Evolutionary conservation across 2,329 filamentous ascomycete genomes (phyloP).

Genomic region (Orbilia quercus): DNA sequence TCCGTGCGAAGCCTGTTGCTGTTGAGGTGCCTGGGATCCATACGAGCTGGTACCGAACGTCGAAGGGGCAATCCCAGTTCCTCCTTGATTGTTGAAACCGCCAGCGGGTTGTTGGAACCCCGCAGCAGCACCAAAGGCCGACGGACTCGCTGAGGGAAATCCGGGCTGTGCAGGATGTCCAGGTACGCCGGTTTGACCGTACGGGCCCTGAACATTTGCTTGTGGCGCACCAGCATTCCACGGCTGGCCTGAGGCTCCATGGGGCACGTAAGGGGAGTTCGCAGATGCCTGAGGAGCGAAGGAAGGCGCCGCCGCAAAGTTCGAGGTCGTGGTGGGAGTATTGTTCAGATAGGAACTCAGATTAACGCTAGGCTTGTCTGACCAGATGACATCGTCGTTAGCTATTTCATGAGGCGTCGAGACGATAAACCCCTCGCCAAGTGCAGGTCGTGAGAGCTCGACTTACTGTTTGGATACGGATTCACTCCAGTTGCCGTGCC

Average conservation of each 20-base stretch:
- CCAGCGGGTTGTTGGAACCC: slow-evolving; percentile 44
- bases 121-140: slow-evolving; percentile 37
- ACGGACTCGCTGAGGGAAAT: slow-evolving; percentile 32
- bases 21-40: slow-evolving; percentile 35
- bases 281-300: slow-evolving; percentile 42
- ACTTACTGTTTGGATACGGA: slow-evolving; percentile 55
- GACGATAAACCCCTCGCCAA: slow-evolving; percentile 12
- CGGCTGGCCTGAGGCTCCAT: slow-evolving; percentile 28
- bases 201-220: slow-evolving; percentile 37
- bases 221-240: slow-evolving; percentile 51
- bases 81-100: slow-evolving; percentile 35
- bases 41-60: slow-evolving; percentile 32
- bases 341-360: slow-evolving; percentile 53
- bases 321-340: slow-evolving; percentile 52
- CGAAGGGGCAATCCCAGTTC: slow-evolving; percentile 15
- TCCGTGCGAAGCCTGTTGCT: slow-evolving; percentile 28
- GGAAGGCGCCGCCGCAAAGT: slow-evolving; percentile 49
- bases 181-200: slow-evolving; percentile 36
- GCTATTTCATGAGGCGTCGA: not conserved
- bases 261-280: slow-evolving; percentile 50
- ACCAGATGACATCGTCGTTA: not conserved
- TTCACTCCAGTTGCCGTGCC: slow-evolving; percentile 55
- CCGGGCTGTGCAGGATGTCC: slow-evolving; percentile 30
- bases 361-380: slow-evolving; percentile 50
- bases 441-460: slow-evolving; percentile 11